phyloP scores from a whole-genome alignment of 2,329 filamentous ascomycete genomes.

The Chaetomium olivaceum region DNA sequence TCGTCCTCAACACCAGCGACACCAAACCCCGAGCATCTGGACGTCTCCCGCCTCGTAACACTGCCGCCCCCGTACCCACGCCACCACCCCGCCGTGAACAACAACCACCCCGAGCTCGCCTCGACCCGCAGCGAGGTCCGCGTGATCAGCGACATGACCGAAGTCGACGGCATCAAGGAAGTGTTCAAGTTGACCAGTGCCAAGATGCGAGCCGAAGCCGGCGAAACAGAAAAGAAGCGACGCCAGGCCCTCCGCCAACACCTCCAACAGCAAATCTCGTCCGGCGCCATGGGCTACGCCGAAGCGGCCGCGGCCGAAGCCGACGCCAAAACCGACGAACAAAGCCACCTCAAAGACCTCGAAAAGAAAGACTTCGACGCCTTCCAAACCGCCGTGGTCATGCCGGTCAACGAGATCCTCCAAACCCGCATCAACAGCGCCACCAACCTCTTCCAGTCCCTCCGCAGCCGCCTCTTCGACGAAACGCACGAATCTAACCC shows the following conservation, averaged over 20 bases:
- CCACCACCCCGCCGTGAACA: constrained; percentile 93
- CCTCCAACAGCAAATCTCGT: constrained; percentile 75
- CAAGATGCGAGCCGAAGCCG: constrained; percentile 59
- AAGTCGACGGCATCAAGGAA: constrained; percentile 69
- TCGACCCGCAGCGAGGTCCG: constrained; percentile 74
- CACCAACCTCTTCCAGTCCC: constrained; percentile 73
- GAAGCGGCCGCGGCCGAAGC: constrained; percentile 81
- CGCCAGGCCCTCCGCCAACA: constrained; percentile 69
- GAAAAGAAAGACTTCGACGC: constrained; percentile 79
- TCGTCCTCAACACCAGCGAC: constrained; percentile 50
- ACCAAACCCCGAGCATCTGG: constrained; percentile 60
- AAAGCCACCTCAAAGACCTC: constrained; percentile 67
- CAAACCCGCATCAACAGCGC: constrained; percentile 73
- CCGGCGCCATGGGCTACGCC: constrained; percentile 77
- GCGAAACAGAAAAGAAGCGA: constrained; percentile 51
- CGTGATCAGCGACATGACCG: constrained; percentile 69
- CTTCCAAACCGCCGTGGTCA: constrained; percentile 81
- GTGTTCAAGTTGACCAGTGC: constrained; percentile 57
- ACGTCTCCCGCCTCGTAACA: constrained; percentile 89
- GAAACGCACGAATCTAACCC: constrained; percentile 69
- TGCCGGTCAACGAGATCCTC: constrained; percentile 78
- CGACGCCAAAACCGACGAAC: constrained; percentile 70
- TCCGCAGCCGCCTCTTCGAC: constrained; percentile 71
- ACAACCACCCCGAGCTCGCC: constrained; percentile 87
- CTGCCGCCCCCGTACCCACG: constrained; percentile 91